phyloP scores from a whole-genome alignment of 805 yeast species.

The Lipomyces yamanashiensis region DNA sequence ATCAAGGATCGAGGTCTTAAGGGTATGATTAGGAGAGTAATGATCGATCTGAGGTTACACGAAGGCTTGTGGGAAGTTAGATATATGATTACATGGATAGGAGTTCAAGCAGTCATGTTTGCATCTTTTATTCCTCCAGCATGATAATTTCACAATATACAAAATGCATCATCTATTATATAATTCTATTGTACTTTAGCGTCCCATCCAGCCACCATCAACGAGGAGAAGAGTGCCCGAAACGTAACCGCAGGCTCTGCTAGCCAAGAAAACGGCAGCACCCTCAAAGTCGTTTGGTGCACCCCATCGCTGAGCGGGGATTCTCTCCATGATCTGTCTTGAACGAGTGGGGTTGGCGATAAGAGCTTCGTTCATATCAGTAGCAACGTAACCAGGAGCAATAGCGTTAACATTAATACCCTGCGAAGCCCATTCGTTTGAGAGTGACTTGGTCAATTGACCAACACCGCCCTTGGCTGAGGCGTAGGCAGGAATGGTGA shows the following conservation, averaged over 20 bases:
- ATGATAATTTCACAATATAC: neutral
- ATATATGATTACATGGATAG: conserved; percentile 65
- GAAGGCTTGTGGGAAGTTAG: conserved; percentile 49
- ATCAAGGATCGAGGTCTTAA: conserved; percentile 6
- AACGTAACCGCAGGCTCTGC: conserved; percentile 57
- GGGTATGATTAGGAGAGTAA: conserved; percentile 14
- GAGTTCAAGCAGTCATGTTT: conserved; percentile 72
- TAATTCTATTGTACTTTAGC: conserved; percentile 2
- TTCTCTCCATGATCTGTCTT: conserved; percentile 46
- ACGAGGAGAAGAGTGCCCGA: conserved; percentile 58
- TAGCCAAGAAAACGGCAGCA: conserved; percentile 52
- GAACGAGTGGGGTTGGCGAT: conserved; percentile 41
- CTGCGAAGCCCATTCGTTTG: conserved; percentile 53
- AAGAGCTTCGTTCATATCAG: conserved; percentile 52
- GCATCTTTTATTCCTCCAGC: conserved; percentile 94
- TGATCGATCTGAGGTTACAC: conserved; percentile 26
- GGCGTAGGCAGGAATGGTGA: conserved; percentile 49
- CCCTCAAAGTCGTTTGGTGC: conserved; percentile 55
- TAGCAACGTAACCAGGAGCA: conserved; percentile 56
- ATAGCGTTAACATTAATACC: conserved; percentile 56
- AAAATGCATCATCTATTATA: neutral
- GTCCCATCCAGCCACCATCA: conserved; percentile 37
- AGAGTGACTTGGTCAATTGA: conserved; percentile 47
- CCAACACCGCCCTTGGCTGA: conserved; percentile 51
- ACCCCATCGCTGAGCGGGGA: conserved; percentile 58